These are phyloP conservation scores for Diutina scorzettiae DNA, from an alignment of 1,139 yeast species.

Conservation along the genomic window DNA sequence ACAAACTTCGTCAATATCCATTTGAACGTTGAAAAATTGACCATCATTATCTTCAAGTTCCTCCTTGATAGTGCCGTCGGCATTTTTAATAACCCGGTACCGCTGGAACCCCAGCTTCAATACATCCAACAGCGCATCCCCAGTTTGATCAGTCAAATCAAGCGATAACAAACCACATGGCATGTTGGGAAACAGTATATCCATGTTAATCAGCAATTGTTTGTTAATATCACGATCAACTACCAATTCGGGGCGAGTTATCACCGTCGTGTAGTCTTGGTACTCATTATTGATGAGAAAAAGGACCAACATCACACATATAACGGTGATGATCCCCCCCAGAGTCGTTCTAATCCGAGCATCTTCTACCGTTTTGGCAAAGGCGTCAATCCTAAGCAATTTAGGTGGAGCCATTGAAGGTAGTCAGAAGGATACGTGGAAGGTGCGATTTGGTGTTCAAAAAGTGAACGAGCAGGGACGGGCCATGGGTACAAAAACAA, in stretches of 20 bases:
- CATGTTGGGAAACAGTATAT: slow-evolving; percentile 67
- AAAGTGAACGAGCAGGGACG: too few relatives aligned
- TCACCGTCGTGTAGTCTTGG: slow-evolving; percentile 54
- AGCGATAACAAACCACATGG: slow-evolving; percentile 60
- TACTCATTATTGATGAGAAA: slow-evolving; percentile 66
- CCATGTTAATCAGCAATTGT: slow-evolving; percentile 66
- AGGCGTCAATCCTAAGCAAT: slow-evolving; percentile 70
- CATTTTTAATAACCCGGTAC: slow-evolving; percentile 39
- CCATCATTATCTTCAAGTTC: slow-evolving; percentile 19
- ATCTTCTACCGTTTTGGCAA: slow-evolving; percentile 90
- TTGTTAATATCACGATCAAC: slow-evolving; percentile 79
- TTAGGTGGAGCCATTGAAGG: slow-evolving; percentile 23
- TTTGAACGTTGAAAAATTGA: not conserved
- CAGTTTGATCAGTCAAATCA: slow-evolving; percentile 55
- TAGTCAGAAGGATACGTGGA: too few relatives aligned
- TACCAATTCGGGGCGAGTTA: slow-evolving; percentile 69
- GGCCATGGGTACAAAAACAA: too few relatives aligned
- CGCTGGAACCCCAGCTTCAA: slow-evolving; percentile 60
- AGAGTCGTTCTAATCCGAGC: slow-evolving; percentile 78
- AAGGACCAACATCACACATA: slow-evolving; percentile 51
- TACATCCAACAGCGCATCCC: slow-evolving; percentile 70
- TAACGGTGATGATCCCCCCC: slow-evolving; percentile 80
- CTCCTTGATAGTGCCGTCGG: slow-evolving; percentile 12
- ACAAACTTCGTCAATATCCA: slow-evolving; percentile 20
- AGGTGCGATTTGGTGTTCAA: too few relatives aligned